Conservation (phyloP, 805 yeast species). For the Jamesozyma gamospora region DNA sequence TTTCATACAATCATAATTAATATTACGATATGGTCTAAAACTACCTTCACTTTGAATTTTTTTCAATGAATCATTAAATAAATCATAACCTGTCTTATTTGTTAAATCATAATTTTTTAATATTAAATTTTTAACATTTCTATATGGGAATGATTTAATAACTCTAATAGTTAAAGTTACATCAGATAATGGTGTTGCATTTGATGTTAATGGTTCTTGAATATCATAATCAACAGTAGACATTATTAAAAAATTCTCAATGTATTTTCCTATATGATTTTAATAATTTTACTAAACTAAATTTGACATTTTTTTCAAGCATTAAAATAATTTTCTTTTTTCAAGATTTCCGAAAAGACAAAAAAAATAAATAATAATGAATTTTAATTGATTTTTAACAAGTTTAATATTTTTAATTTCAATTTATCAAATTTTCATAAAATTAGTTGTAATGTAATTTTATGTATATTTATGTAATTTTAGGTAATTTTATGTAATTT, state of each 20-base stretch:
- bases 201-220: slow-evolving; percentile 73
- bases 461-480: no score
- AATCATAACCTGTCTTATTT: slow-evolving; percentile 51
- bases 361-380: no score
- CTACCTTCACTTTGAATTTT: slow-evolving; percentile 50
- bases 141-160: slow-evolving; percentile 82
- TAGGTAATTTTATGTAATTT: no score
- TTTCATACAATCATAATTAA: slow-evolving; percentile 64
- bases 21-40: slow-evolving; percentile 73
- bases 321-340: no score
- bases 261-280: background rate
- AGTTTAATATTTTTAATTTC: no score
- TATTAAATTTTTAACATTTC: slow-evolving; percentile 74
- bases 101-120: slow-evolving; percentile 62
- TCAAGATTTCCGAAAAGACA: no score
- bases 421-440: no score
- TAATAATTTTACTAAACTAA: no score
- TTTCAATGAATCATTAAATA: slow-evolving; percentile 43
- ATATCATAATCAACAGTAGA: slow-evolving; percentile 20
- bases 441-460: no score
- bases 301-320: no score
- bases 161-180: slow-evolving; percentile 78
- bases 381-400: no score
- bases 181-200: slow-evolving; percentile 53
- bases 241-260: background rate